Conservation (phyloP, 2,329 filamentous ascomycete species). For the Stagonosporopsis vannaccii region DNA sequence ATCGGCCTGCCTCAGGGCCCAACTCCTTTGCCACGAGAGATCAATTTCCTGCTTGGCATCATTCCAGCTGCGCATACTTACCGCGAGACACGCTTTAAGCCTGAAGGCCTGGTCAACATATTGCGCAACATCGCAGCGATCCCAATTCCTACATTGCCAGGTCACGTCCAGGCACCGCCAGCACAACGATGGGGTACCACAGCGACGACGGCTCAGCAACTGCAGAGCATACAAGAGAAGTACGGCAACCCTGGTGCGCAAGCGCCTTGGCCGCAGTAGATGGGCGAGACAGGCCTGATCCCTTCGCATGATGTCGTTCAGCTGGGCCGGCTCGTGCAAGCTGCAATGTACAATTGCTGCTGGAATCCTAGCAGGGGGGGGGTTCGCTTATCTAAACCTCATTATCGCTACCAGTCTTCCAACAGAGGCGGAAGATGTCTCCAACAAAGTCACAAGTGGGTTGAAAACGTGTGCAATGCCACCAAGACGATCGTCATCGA, state of each 20-base stretch:
- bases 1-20: conserved; percentile 48
- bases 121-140: conserved; percentile 61
- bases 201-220: conserved; percentile 36
- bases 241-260: conserved; percentile 30
- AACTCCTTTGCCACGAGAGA: conserved; percentile 74
- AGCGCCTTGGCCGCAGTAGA: conserved; percentile 17
- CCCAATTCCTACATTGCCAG: conserved; percentile 23
- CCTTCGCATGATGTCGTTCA: neutral
- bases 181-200: conserved; percentile 38
- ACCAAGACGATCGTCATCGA: neutral
- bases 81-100: conserved; percentile 72
- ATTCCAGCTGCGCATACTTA: conserved; percentile 78
- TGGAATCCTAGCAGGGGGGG: neutral
- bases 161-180: conserved; percentile 4
- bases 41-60: conserved; percentile 66
- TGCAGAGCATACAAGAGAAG: conserved; percentile 43
- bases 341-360: neutral
- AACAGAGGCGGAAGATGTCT: neutral
- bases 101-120: conserved; percentile 75
- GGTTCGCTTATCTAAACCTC: neutral
- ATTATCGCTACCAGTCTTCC: neutral
- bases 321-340: neutral
- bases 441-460: neutral
- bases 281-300: neutral
- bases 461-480: neutral